Evolutionary conservation across 2,329 filamentous ascomycete genomes (phyloP).

Genomic region (Penicillium sp.): DNA sequence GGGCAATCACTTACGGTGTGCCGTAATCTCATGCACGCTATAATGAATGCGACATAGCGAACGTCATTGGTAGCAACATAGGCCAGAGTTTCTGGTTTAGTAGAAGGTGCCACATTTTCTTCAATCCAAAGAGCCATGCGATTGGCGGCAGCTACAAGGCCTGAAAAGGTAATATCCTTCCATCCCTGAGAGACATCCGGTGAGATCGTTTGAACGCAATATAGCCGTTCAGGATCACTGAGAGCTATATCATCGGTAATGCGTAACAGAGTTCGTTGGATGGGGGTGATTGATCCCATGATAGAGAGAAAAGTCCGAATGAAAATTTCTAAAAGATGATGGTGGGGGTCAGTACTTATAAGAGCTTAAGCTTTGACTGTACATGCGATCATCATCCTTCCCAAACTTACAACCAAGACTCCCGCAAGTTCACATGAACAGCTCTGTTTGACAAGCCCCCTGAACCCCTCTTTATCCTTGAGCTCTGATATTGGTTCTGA

Average conservation of each 20-base stretch:
- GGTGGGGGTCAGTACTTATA: not conserved
- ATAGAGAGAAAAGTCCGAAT: not conserved
- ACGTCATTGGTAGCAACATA: slow-evolving; percentile 24
- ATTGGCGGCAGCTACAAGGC: slow-evolving; percentile 9
- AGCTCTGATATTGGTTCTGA: not conserved
- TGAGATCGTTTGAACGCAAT: slow-evolving; percentile 9
- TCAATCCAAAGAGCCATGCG: slow-evolving; percentile 13
- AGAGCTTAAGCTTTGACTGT: not conserved
- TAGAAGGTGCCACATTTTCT: not conserved
- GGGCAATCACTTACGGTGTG: slow-evolving; percentile 10
- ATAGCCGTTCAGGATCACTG: slow-evolving; percentile 1
- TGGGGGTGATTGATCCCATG: not conserved
- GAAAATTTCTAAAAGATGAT: not conserved
- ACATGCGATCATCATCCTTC: not conserved
- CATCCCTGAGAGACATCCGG: slow-evolving; percentile 7
- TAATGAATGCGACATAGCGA: slow-evolving; percentile 17
- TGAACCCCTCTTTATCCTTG: not conserved
- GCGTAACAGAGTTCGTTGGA: not conserved
- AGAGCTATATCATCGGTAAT: not conserved
- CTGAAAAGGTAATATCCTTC: slow-evolving; percentile 2
- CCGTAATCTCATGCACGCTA: slow-evolving; percentile 18
- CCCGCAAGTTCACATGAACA: not conserved
- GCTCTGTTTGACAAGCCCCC: not conserved
- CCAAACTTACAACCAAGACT: not conserved
- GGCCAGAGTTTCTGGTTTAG: slow-evolving; percentile 1